Evolutionary conservation across 805 yeast species (phyloP), one percentile per base, ranked within the genome.

Genomic region (Jamesozyma piceae): DNA sequence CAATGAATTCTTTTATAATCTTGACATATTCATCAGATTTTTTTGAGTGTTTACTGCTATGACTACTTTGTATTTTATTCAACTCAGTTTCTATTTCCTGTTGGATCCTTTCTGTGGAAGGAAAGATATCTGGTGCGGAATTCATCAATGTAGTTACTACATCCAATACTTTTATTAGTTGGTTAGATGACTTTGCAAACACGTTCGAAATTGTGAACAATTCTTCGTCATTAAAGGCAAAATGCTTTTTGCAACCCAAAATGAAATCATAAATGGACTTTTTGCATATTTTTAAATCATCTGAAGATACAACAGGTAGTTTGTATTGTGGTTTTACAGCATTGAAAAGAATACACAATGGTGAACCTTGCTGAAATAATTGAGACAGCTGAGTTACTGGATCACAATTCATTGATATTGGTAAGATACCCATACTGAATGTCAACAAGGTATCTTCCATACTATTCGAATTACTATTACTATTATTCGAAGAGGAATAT

Each of bases 351-450:
- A 86, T 74, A 62, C 97, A 89, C 34, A 92, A 68, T 3, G 97
- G 95, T 2, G 94, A 81, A 10, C 97, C 98, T 55, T 84, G 87
- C 54, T 90, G 94, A 55, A 92, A 80, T 28, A 92, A 67, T 50
- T 86, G 80, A 78, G 95, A 84, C 35, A 92, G 60, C 48, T 87
- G 89, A 2, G 96, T 87, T 2, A 85, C 97, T 3, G 97, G 97
- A 60, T 92, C 99, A 55, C 85, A 82, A 49, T 75, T 74, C 46
- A 75, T 72, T 49, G 74, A 77, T 4, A 83, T 83, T 3, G 90
- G 94, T 35, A 80, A 69, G 14, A 82, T 79, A 24, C 94, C 94
- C 46, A 82, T 83, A 38, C 82, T 77, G 63, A 77, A 84, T 5
- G 87, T 84, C 54, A 70, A 60, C 37, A 64, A 51, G 11, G 61